Evolutionary conservation across 331 rosid genomes (phyloP), one percentile per base, ranked within the genome.

Genomic region (Phaseolus coccineus): DNA sequence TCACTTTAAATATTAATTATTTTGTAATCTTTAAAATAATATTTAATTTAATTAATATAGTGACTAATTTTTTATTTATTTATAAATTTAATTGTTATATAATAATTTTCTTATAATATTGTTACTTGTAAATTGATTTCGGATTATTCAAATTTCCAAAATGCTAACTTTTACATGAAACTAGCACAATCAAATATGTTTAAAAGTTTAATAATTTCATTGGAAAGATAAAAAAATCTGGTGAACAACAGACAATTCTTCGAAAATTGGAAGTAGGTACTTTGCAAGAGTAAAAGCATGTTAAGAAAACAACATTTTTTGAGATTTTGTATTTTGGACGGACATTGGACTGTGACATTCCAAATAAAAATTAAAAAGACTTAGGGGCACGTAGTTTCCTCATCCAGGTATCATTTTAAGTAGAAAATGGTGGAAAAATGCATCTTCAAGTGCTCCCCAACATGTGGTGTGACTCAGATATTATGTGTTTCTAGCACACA

Each of bases 381-480:
- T 24, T 44, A 13, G 24, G 14, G 37, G 75, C 80, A 79, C 39
- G 67, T 76, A 70, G 76, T 46, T 79, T 72, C 52, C 79, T 79
- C 15, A 51, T 16, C 71, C 67, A 50, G 25, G 74, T 25, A 69
- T 61, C 74, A 73, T 71, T 52, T 76, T 58, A 76, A 74, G 58
- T 53, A 42, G 11, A 79, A 84, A 79, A 69, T 69, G 61, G 65
- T 61, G 74, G 75, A 62, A 83, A 79, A 78, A 71, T 77, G 91
- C 81, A 85, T 88, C 84, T 77, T 71, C 11, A 75, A 80, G 85
- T 85, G 80, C 87, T 81, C 73, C 76, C 63, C 62, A 78, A 81
- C 89, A 85, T 78, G 89, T 88, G 89, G 81, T 79, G 83, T 80
- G 87, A 85, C 72, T 87, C 76, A 61, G 83, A 80, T 70, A 76